phyloP scores from a whole-genome alignment of 2,329 filamentous ascomycete species.

The Shiraia bambusicola region DNA sequence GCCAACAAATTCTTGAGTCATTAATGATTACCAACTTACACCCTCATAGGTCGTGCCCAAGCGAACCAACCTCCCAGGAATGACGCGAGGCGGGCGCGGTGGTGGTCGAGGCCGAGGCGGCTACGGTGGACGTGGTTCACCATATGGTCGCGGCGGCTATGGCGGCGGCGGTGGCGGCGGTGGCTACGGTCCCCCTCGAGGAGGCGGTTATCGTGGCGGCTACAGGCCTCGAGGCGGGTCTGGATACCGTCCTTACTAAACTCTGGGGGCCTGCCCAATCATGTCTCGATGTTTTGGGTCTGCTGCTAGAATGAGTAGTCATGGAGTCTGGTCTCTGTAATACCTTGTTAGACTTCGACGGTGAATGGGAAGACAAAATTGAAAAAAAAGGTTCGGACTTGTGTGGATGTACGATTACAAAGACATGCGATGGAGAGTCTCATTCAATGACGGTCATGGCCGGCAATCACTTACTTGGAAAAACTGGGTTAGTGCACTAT shows the following conservation, averaged over 20 bases:
- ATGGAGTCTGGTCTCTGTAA: background rate
- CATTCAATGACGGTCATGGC: background rate
- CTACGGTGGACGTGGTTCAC: conserved; percentile 31
- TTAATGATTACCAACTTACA: background rate
- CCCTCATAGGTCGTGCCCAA: conserved; percentile 73
- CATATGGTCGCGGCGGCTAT: conserved; percentile 10
- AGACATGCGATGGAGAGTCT: background rate
- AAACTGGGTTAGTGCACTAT: background rate
- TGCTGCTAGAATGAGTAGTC: conserved; percentile 1
- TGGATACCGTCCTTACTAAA: conserved; percentile 22
- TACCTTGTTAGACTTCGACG: background rate
- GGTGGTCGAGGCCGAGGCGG: conserved; percentile 26
- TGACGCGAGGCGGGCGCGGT: conserved; percentile 76
- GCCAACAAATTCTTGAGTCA: background rate
- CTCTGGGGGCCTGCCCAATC: background rate
- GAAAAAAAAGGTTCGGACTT: background rate
- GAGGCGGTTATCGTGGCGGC: conserved; percentile 47
- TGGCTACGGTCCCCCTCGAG: conserved; percentile 50
- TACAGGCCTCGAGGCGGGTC: conserved; percentile 37
- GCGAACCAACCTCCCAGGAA: conserved; percentile 92
- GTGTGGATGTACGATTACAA: background rate
- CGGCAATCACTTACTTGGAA: background rate
- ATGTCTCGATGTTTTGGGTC: background rate
- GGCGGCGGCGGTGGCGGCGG: conserved; percentile 46
- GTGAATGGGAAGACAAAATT: conserved; percentile 6